Evolutionary conservation across 2,329 filamentous ascomycete species (phyloP).

Genomic region (Botrytis tulipae): DNA sequence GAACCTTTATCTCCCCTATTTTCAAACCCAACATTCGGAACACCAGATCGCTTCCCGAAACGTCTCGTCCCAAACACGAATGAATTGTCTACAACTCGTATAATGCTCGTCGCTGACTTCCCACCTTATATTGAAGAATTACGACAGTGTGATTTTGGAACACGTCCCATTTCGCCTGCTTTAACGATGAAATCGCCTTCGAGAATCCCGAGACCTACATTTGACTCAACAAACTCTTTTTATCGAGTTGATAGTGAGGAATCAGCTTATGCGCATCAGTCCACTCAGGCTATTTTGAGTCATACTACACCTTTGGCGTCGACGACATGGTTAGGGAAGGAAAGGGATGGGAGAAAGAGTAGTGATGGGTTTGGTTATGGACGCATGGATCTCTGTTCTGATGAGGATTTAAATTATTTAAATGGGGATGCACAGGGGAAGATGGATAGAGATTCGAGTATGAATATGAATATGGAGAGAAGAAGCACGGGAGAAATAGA

Average conservation of each 20-base stretch:
- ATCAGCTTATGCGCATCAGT: background rate
- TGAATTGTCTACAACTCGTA: background rate
- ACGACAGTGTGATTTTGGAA: background rate
- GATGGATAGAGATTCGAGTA: background rate
- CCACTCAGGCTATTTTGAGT: background rate
- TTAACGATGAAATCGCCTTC: background rate
- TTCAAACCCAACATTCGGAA: background rate
- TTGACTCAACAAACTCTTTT: background rate
- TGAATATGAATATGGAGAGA: background rate
- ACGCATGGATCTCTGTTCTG: background rate
- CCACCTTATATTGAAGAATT: background rate
- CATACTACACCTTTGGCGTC: background rate
- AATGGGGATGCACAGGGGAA: no score
- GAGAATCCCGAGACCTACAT: background rate
- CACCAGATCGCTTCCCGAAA: background rate
- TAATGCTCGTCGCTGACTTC: conserved; percentile 8
- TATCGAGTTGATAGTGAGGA: background rate
- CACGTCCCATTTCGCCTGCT: background rate
- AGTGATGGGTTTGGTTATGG: background rate
- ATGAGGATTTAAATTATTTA: background rate
- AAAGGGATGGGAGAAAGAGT: background rate
- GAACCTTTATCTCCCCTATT: background rate
- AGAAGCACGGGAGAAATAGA: no score
- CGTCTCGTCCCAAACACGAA: background rate
- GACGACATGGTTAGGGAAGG: background rate